Conservation (phyloP, 2,329 filamentous ascomycete species). For the Dothidotthia symphoricarpi region DNA sequence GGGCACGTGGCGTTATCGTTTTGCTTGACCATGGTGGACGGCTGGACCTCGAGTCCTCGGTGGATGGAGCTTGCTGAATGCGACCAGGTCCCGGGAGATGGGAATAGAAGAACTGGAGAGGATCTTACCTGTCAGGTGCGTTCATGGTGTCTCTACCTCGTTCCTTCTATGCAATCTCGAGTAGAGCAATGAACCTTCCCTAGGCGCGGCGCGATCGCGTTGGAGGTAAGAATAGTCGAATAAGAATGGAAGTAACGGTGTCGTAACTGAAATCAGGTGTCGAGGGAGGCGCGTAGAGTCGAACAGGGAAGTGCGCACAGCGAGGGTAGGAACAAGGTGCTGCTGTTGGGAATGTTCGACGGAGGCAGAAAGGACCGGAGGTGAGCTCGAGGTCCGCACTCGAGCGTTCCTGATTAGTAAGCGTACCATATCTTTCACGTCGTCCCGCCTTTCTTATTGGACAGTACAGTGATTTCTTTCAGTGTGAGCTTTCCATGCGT, state of each 20-base stretch:
- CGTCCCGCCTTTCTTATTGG: no score
- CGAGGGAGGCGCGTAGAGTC: neutral
- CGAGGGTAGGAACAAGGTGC: constrained; percentile 1
- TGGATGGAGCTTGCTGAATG: no score
- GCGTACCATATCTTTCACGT: no score
- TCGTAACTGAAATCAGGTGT: neutral
- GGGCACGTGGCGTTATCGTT: no score
- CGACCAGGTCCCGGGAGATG: no score
- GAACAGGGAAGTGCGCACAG: constrained; percentile 3
- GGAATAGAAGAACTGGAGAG: no score
- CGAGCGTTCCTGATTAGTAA: no score
- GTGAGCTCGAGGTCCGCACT: constrained; percentile 6
- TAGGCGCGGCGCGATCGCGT: constrained; percentile 1
- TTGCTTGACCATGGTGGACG: no score
- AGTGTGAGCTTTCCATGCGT: no score
- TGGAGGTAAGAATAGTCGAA: neutral
- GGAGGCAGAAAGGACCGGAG: constrained; percentile 8
- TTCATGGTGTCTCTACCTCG: constrained; percentile 32
- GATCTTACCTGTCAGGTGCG: constrained; percentile 42
- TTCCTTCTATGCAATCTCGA: constrained; percentile 2
- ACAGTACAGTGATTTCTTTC: no score
- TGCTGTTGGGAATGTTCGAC: neutral
- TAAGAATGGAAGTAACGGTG: neutral
- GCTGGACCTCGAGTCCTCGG: no score
- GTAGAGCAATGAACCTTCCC: constrained; percentile 1